These are phyloP conservation scores for Monotropa hypopitys DNA, from an alignment of 179 eudicot genomes.

Conservation along the genomic window DNA sequence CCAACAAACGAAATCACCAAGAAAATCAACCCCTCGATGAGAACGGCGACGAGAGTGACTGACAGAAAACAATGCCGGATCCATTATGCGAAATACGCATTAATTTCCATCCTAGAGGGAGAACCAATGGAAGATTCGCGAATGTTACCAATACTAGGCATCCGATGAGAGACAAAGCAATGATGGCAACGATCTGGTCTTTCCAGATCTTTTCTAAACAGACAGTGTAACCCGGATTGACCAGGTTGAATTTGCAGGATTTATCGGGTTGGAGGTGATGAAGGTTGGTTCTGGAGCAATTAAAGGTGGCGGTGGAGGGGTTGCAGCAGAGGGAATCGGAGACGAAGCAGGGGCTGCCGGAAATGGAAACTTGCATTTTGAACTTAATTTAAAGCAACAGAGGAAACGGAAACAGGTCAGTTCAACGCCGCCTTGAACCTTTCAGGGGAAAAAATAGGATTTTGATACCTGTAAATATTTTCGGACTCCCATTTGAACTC, in stretches of 20 bases:
- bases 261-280: constrained; percentile 34
- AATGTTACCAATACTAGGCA: constrained; percentile 64
- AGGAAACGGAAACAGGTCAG: no score
- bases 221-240: no score
- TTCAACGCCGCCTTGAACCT: no score
- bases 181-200: constrained; percentile 79
- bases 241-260: no score
- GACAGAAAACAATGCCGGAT: constrained; percentile 60
- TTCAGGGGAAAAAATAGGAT: no score
- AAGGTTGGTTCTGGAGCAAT: constrained; percentile 27
- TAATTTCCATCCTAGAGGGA: constrained; percentile 91
- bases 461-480: no score
- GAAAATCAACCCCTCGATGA: constrained; percentile 63
- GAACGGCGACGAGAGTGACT: constrained; percentile 71
- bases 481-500: no score
- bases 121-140: constrained; percentile 67
- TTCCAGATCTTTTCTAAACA: constrained; percentile 39
- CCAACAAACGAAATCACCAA: constrained; percentile 56
- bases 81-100: no score
- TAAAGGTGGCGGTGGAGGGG: constrained; percentile 18
- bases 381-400: no score
- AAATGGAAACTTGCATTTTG: no score
- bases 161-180: constrained; percentile 43
- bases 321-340: constrained; percentile 65
- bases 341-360: constrained; percentile 83